phyloP scores from a whole-genome alignment of 345 rosid genomes.

The Pistacia atlantica region DNA sequence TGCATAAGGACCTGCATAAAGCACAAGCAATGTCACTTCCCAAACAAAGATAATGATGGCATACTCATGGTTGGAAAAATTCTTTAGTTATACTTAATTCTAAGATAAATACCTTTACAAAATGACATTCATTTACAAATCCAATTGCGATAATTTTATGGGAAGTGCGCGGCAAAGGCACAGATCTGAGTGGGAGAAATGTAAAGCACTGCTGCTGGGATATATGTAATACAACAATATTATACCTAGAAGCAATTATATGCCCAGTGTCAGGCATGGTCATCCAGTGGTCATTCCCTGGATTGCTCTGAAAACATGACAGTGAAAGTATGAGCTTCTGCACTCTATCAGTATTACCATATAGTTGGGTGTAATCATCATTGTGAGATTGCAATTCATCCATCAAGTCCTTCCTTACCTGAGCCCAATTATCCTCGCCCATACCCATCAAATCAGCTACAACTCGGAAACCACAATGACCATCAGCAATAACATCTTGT shows the following conservation, averaged over 20 bases:
- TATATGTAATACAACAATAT: slow-evolving; percentile 8
- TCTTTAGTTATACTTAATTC: not conserved
- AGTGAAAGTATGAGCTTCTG: slow-evolving; percentile 10
- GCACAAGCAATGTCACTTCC: slow-evolving; percentile 7
- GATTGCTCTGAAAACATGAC: slow-evolving; percentile 1
- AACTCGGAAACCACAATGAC: slow-evolving; percentile 15
- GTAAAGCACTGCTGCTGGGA: slow-evolving; percentile 17
- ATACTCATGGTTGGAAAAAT: not conserved
- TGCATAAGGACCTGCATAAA: slow-evolving; percentile 17
- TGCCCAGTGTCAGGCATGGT: slow-evolving; percentile 17
- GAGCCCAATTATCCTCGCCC: slow-evolving; percentile 25
- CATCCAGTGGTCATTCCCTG: slow-evolving; percentile 12
- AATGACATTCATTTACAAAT: slow-evolving; percentile 16
- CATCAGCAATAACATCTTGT: slow-evolving; percentile 16
- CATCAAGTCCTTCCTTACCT: slow-evolving; percentile 13
- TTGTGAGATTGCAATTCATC: slow-evolving; percentile 11
- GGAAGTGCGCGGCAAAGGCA: slow-evolving; percentile 21
- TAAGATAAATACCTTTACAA: slow-evolving; percentile 6
- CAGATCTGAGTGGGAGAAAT: slow-evolving; percentile 22
- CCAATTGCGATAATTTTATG: slow-evolving; percentile 9
- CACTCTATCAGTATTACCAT: slow-evolving; percentile 14
- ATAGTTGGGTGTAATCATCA: slow-evolving; percentile 7
- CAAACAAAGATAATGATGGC: not conserved
- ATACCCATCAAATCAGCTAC: slow-evolving; percentile 20
- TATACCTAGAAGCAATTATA: slow-evolving; percentile 20